phyloP scores from a whole-genome alignment of 768 basidiomycete species.

The Hericium coralloides region DNA sequence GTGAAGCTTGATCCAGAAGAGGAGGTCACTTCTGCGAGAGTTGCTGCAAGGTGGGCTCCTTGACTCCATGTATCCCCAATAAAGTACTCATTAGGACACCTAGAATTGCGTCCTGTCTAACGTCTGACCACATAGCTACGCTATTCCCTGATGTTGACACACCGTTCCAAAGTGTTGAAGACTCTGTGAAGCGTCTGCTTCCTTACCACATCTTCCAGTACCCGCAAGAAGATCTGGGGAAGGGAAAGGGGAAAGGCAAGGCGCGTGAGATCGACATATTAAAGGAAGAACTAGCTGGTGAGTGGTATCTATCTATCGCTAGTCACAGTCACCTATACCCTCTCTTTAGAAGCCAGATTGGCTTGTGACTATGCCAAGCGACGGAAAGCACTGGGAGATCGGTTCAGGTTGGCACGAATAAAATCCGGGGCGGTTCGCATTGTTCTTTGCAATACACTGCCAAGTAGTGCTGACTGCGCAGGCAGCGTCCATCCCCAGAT shows the following conservation, averaged over 20 bases:
- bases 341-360: slow-evolving; percentile 56
- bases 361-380: slow-evolving; percentile 60
- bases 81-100: not conserved
- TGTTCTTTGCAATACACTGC: not conserved
- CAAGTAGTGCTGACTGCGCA: not conserved
- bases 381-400: slow-evolving; percentile 42
- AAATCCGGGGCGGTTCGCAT: slow-evolving; percentile 49
- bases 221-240: slow-evolving; percentile 53
- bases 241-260: slow-evolving; percentile 54
- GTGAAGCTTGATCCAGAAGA: slow-evolving; percentile 2
- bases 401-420: slow-evolving; percentile 47
- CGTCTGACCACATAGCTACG: slow-evolving; percentile 52
- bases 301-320: not conserved
- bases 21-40: slow-evolving; percentile 8
- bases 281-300: slow-evolving; percentile 47
- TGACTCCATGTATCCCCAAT: not conserved
- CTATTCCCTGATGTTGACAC: slow-evolving; percentile 60
- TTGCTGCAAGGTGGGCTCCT: slow-evolving; percentile 7
- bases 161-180: slow-evolving; percentile 52
- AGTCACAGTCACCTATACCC: not conserved
- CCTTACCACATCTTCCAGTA: slow-evolving; percentile 79
- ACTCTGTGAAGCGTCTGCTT: slow-evolving; percentile 62
- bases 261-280: slow-evolving; percentile 35
- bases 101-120: slow-evolving; percentile 49
- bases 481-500: slow-evolving; percentile 50